Conservation (phyloP, 176 grass and related monocot species). For the Oryza longistaminata region DNA sequence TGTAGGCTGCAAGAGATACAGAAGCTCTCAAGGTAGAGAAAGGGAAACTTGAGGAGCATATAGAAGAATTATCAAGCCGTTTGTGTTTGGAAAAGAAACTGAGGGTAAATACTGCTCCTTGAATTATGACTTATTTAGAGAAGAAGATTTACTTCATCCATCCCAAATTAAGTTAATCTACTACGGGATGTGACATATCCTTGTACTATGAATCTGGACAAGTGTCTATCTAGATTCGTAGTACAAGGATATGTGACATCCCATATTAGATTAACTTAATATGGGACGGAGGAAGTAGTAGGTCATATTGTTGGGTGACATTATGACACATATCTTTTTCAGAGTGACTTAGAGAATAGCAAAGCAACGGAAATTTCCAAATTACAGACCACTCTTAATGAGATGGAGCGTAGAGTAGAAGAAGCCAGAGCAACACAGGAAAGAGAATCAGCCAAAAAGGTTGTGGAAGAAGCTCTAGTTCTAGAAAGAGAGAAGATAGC, state of each 20-base stretch:
- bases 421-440: constrained; percentile 54
- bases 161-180: too few species aligned
- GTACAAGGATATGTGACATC: too few species aligned
- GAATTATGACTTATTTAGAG: constrained; percentile 21
- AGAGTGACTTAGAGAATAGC: constrained; percentile 64
- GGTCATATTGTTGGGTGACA: constrained; percentile 7
- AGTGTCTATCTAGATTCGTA: too few species aligned
- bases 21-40: constrained; percentile 65
- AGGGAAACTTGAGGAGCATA: constrained; percentile 66
- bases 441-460: constrained; percentile 54
- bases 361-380: constrained; percentile 64
- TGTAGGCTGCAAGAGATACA: constrained; percentile 76
- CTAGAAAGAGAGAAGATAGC: constrained; percentile 59
- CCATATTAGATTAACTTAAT: too few species aligned
- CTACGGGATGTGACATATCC: too few species aligned
- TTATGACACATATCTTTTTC: constrained; percentile 34
- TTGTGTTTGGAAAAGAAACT: constrained; percentile 67
- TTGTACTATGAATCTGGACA: too few species aligned
- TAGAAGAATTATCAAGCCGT: constrained; percentile 61
- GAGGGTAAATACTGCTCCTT: constrained; percentile 45
- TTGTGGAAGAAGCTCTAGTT: constrained; percentile 62
- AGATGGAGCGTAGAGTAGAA: constrained; percentile 56
- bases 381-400: constrained; percentile 53
- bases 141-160: background rate
- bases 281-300: background rate